These are phyloP conservation scores for Phytophthora idaei DNA, from an alignment of 352 stramenopile species.

Conservation along the genomic window DNA sequence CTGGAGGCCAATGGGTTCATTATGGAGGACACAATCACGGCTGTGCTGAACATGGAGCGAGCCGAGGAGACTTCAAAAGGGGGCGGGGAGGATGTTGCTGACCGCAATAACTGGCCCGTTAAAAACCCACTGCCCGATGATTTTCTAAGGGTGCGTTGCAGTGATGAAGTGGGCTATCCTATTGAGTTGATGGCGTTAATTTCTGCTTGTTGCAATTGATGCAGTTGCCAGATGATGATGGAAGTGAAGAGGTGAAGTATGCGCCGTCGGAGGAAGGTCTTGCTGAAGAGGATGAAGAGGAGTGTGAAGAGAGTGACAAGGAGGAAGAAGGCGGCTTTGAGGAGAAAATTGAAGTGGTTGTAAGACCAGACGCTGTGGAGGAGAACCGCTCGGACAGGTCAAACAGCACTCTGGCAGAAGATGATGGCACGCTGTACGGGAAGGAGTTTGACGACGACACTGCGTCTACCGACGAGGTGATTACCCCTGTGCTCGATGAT, in stretches of 20 bases:
- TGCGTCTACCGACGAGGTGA: constrained; percentile 57
- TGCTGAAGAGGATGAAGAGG: constrained; percentile 47
- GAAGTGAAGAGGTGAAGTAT: constrained; percentile 22
- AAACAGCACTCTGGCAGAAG: constrained; percentile 66
- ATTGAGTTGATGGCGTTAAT: not conserved
- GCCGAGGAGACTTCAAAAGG: constrained; percentile 31
- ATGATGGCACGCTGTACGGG: constrained; percentile 84
- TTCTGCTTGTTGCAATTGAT: constrained; percentile 1
- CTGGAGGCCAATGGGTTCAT: constrained; percentile 77
- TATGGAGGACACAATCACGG: constrained; percentile 84
- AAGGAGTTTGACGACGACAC: constrained; percentile 73
- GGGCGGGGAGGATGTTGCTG: constrained; percentile 2
- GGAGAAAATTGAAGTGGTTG: constrained; percentile 28
- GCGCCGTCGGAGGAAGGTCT: constrained; percentile 30
- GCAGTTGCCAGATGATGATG: constrained; percentile 60
- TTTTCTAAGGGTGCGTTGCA: constrained; percentile 64
- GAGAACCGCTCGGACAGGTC: constrained; percentile 67
- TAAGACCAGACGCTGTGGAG: constrained; percentile 22
- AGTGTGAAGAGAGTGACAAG: constrained; percentile 58
- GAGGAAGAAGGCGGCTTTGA: constrained; percentile 59
- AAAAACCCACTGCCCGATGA: constrained; percentile 83
- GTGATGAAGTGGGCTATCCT: not conserved
- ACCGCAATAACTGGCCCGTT: constrained; percentile 42
- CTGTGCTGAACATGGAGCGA: constrained; percentile 81
- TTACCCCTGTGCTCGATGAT: constrained; percentile 60